phyloP scores from a whole-genome alignment of 108 stramenopile genomes.

The Cyclotella baltica region DNA sequence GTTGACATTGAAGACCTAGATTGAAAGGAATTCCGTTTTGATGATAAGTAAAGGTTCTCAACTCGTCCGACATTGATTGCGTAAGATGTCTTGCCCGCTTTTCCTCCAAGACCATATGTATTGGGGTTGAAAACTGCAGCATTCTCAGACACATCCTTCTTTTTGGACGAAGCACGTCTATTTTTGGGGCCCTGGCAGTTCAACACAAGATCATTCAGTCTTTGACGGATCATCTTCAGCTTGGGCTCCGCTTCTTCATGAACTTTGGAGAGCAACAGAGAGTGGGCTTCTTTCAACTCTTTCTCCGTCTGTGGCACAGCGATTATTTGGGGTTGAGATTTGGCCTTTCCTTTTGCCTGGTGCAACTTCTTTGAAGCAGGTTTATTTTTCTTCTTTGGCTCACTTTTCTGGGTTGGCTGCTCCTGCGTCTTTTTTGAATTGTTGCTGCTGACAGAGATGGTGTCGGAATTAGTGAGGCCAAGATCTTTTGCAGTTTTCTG shows the following conservation, averaged over 20 bases:
- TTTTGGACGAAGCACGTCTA: background rate
- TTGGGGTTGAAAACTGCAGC: constrained; percentile 8
- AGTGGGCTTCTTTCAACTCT: constrained; percentile 16
- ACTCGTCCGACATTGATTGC: constrained; percentile 12
- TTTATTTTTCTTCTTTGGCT: background rate
- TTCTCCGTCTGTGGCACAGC: constrained; percentile 2
- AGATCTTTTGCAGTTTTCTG: constrained; percentile 17
- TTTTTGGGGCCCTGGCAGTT: constrained; percentile 10
- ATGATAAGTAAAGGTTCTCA: constrained; percentile 28
- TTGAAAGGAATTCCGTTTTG: background rate
- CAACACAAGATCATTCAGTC: constrained; percentile 15
- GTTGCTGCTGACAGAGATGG: constrained; percentile 12
- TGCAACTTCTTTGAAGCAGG: background rate
- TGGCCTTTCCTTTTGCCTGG: background rate
- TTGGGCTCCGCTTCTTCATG: constrained; percentile 18
- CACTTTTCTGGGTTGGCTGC: background rate
- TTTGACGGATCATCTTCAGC: constrained; percentile 17
- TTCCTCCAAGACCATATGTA: constrained; percentile 10
- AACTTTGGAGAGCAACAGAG: constrained; percentile 14
- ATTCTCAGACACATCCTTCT: background rate
- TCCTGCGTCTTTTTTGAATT: background rate
- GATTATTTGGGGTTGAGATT: background rate
- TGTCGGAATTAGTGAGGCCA: constrained; percentile 6
- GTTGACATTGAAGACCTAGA: background rate
- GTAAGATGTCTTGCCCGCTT: constrained; percentile 22